Base-by-base conservation (phyloP, 108 stramenopile genomes). In the Conticribra weissflogii region DNA sequence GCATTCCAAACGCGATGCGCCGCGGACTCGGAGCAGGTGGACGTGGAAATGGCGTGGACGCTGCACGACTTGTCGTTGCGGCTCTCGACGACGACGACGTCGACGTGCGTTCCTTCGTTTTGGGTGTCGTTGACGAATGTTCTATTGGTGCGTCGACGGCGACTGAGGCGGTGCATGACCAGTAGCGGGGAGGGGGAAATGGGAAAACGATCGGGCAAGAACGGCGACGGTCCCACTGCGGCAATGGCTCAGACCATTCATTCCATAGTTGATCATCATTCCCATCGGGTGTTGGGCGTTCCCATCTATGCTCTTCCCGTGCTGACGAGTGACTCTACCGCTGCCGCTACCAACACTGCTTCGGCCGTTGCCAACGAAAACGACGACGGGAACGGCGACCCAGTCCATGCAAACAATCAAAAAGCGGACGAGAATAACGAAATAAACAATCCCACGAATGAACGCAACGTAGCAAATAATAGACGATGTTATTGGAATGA, bases 11-110 rank as follows among this genome's bases (percentile, higher is more conserved):
- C 36, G 36, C 36, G 12, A 41, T 41, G 36, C 5, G 30, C 33
- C 23, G 50, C 14, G 33, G 46, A 36, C 12, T 31, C 67, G 8
- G 49, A 61, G 27, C 49, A 60, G 17, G 51, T 60, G 17, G 74
- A 75, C 36, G 66, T 61, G 22, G 74, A 75, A 55, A 67, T 75
- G 57, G 57, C 66, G 15, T 75, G 59, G 74, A 21, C 44, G 2
- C 59, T 51, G 28, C 55, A 50, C 23, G 49, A 66, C 25, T 0
- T 75, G 21, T 8, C 60, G 15, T 22, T 67, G 3, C 36, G 27
- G 52, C 36, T 33, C 44, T 45, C 59, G 19, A 3, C 14, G 9
- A 29, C 57, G 27, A 15, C 0, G 16, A 12, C 15, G 23, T 32
- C 56, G 1, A 16, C 56, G 31, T 12, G 12, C 12, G 12, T 9